A percentile compares a stretch with the other conserved stretches of the same genome.
phyloP scores from a whole-genome alignment of 495 filamentous ascomycete species.

The Aspergillus conjunctus region DNA sequence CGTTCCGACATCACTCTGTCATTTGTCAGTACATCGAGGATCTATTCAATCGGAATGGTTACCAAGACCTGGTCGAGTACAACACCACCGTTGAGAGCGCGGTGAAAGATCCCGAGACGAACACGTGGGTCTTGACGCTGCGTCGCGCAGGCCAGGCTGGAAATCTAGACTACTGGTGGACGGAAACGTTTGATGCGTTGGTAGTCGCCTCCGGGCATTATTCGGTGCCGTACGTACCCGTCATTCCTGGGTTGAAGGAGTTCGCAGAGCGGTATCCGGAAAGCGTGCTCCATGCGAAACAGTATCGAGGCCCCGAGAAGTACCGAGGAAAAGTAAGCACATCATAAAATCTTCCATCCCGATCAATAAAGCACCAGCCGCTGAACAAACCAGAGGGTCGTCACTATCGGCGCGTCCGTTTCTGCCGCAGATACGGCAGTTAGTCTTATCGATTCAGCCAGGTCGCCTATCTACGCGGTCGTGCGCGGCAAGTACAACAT shows the following conservation, averaged over 20 bases:
- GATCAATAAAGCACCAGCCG: neutral
- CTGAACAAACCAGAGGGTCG: constrained; percentile 36
- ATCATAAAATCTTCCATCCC: neutral
- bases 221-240: constrained; percentile 68
- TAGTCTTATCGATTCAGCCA: constrained; percentile 35
- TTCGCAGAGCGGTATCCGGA: constrained; percentile 37
- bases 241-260: constrained; percentile 48
- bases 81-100: constrained; percentile 47
- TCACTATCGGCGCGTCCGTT: constrained; percentile 47
- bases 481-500: constrained; percentile 49
- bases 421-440: constrained; percentile 47
- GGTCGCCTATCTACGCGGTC: constrained; percentile 40
- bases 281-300: constrained; percentile 43
- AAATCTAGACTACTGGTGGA: constrained; percentile 47
- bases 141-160: constrained; percentile 30
- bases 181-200: constrained; percentile 65
- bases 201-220: constrained; percentile 84
- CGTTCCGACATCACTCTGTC: constrained; percentile 42
- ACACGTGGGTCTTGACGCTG: constrained; percentile 42
- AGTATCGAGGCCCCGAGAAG: constrained; percentile 40
- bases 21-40: constrained; percentile 45
- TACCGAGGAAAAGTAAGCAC: constrained; percentile 40
- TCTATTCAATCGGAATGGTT: constrained; percentile 36
- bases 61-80: constrained; percentile 41
- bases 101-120: constrained; percentile 30